Base-by-base conservation (phyloP, 176 grass and related monocot genomes). In the Carex kokanica region DNA sequence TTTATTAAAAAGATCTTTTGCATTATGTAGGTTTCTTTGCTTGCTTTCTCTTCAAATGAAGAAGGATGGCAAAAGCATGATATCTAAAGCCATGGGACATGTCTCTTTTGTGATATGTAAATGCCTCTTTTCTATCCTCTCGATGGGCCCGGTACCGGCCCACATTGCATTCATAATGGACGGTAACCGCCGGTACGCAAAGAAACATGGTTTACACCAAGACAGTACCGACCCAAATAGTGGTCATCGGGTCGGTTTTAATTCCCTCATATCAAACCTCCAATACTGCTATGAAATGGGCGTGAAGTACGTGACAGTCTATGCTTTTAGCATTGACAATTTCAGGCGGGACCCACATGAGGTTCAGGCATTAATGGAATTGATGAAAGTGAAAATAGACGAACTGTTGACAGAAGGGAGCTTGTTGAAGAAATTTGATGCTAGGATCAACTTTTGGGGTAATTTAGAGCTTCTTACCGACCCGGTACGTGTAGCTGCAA, bases 161-260 rank as follows among this genome's bases (percentile, higher is more conserved):
- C 94, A 97, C 64, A 82, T 92, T 7, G 94, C 90, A 1, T 92
- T 97, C 84, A 94, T 97, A 40, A 94, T 97, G 92, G 94, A 97
- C 11, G 94, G 94, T 55, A 97, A 94, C 31, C 92, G 92, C 3
- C 88, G 94, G 72, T 97, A 92, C 47, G 94, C 92, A 41, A 97
- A 97, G 80, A 87, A 54, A 71, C 87, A 80, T 57, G 68, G 40
- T n/a, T 47, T 72, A 40, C 38, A 72, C 8, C 68, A 45, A 47
- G 68, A 72, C 9, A 17, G 9, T 47, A 86, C 88, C 17, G 74
- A 85, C 56, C 45, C 90, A 78, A 90, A 88, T 32, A 12, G 54
- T 40, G 94, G 90, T 21, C 92, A 97, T 17, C 88, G 83, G 43
- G 72, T 86, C 11, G 94, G 94, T 1, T 97, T 88, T 78, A 85